phyloP scores from a whole-genome alignment of 2,329 filamentous ascomycete genomes.

The Coniosporium tulheliwenetii region DNA sequence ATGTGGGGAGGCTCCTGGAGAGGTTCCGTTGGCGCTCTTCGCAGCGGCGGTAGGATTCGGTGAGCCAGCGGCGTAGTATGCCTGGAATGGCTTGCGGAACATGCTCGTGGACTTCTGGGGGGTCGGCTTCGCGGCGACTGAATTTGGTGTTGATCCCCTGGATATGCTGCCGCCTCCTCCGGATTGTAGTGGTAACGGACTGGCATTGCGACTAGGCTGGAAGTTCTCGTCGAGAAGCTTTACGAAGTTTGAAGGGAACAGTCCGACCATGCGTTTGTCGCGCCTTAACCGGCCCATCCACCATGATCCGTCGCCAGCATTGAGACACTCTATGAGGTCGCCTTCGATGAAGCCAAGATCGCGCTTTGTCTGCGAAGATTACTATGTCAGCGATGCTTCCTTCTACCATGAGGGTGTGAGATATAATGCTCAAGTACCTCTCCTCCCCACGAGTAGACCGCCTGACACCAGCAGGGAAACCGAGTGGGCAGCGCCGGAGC shows the following conservation, averaged over 20 bases:
- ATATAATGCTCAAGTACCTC: conserved; percentile 8
- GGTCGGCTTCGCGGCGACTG: conserved; percentile 36
- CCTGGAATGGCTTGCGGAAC: conserved; percentile 49
- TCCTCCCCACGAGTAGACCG: conserved; percentile 24
- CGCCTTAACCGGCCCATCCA: conserved; percentile 89
- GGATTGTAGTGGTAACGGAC: conserved; percentile 20
- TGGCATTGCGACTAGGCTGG: conserved; percentile 52
- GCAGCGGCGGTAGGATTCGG: conserved; percentile 25
- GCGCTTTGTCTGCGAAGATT: conserved; percentile 49
- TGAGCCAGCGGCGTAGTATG: conserved; percentile 32
- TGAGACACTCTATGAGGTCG: conserved; percentile 93
- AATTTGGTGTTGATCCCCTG: conserved; percentile 30
- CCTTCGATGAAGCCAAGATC: conserved; percentile 96
- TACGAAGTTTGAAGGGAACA: conserved; percentile 97
- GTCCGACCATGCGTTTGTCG: conserved; percentile 77
- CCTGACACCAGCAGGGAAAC: conserved; percentile 24
- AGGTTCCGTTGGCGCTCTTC: conserved; percentile 5
- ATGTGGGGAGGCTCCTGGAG: background rate
- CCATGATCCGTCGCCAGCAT: conserved; percentile 95
- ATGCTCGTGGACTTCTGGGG: conserved; percentile 36
- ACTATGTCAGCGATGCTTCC: conserved; percentile 8
- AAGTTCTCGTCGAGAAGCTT: conserved; percentile 75
- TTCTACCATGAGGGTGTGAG: background rate
- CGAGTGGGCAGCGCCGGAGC: conserved; percentile 11
- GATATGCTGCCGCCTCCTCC: conserved; percentile 28